These are phyloP conservation scores for Bipolaris gigantea DNA, from an alignment of 2,329 filamentous ascomycete genomes.

Conservation along the genomic window DNA sequence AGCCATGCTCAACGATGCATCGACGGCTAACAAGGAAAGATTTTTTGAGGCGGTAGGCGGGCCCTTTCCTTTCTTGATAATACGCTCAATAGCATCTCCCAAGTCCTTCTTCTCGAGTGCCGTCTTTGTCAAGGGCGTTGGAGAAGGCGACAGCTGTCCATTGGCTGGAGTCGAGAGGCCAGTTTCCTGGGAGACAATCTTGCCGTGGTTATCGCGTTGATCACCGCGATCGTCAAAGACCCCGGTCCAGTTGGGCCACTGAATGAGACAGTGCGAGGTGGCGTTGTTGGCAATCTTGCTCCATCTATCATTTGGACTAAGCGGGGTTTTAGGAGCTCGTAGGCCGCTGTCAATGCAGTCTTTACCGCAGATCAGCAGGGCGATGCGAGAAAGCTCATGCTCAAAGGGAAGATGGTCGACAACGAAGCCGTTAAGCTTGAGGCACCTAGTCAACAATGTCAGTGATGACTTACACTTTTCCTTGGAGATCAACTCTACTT, in stretches of 20 bases:
- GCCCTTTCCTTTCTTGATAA: background rate
- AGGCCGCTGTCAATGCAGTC: conserved; percentile 35
- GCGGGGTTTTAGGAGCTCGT: conserved; percentile 25
- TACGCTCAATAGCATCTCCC: conserved; percentile 6
- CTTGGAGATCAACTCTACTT: background rate
- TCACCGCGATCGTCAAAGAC: conserved; percentile 28
- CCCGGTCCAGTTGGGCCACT: conserved; percentile 32
- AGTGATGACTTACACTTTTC: background rate
- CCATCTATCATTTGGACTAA: conserved; percentile 19
- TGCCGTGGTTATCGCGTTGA: conserved; percentile 20
- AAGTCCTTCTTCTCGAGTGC: conserved; percentile 10
- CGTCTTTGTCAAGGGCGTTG: conserved; percentile 11
- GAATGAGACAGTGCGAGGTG: conserved; percentile 24
- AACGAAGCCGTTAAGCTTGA: conserved; percentile 41
- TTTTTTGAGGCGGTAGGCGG: background rate
- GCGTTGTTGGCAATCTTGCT: conserved; percentile 21
- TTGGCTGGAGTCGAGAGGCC: conserved; percentile 14
- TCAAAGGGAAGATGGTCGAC: conserved; percentile 39
- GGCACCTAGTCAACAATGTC: conserved; percentile 12
- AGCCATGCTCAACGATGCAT: background rate
- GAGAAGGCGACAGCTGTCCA: background rate
- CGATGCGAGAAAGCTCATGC: conserved; percentile 27
- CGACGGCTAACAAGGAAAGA: background rate
- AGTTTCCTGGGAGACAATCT: conserved; percentile 15
- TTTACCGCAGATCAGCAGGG: conserved; percentile 28